Conservation (phyloP, 225 moss, liverwort and hornwort species). For the Rhytidiadelphus loreus region DNA sequence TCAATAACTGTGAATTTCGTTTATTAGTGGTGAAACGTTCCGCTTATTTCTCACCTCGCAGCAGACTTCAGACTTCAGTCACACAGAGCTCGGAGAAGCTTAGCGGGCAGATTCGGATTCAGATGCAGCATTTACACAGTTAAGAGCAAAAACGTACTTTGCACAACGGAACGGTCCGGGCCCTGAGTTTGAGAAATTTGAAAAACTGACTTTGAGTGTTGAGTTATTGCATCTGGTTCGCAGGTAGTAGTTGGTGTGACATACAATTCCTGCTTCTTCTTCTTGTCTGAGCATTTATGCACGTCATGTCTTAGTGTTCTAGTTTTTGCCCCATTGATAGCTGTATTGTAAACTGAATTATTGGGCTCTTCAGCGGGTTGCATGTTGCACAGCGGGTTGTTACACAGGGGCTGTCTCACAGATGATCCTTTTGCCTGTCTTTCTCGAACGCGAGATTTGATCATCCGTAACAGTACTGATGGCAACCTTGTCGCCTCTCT, state of each 20-base stretch:
- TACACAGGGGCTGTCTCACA: constrained; percentile 3
- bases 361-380: constrained; percentile 1
- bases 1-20: background rate
- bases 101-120: background rate
- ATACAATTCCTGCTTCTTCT: background rate
- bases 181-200: background rate
- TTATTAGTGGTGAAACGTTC: background rate
- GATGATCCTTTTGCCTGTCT: constrained; percentile 9
- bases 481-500: constrained; percentile 65
- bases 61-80: background rate
- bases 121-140: background rate
- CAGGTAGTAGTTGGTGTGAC: background rate
- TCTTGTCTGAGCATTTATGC: background rate
- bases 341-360: background rate
- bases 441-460: constrained; percentile 39
- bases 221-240: background rate
- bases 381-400: too few species aligned
- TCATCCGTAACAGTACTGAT: constrained; percentile 71
- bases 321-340: background rate
- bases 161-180: background rate
- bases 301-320: background rate
- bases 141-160: background rate
- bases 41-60: background rate
- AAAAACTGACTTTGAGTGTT: background rate
- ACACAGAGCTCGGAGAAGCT: background rate